Conservation (phyloP, 164 flowering plant genomes). For the Litsea cubeba region DNA sequence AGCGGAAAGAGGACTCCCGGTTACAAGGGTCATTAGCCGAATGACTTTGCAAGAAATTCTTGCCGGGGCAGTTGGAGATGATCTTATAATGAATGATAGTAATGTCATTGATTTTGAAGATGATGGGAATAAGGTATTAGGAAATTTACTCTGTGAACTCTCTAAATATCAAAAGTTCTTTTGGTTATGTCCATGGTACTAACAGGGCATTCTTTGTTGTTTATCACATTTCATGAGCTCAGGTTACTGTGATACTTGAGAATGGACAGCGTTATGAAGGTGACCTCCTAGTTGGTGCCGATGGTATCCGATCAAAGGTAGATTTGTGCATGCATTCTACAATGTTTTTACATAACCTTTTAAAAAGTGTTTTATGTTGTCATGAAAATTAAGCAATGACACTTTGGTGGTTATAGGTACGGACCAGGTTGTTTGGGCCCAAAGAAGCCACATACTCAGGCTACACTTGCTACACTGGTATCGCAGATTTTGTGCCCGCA, state of each 20-base stretch:
- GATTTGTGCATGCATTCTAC: neutral
- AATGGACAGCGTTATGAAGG: conserved; percentile 78
- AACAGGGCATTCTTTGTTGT: neutral
- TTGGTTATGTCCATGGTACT: neutral
- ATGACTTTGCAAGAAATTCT: conserved; percentile 85
- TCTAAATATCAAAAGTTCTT: neutral
- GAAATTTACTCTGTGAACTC: neutral
- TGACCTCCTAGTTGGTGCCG: conserved; percentile 92
- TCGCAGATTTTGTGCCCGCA: conserved; percentile 93
- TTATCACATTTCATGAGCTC: conserved; percentile 7
- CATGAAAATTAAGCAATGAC: neutral
- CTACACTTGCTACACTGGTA: conserved; percentile 95
- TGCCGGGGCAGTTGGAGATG: conserved; percentile 80
- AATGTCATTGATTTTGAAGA: conserved; percentile 78
- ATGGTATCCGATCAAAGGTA: conserved; percentile 99
- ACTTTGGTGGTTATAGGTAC: conserved; percentile 46
- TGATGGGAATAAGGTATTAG: conserved; percentile 66
- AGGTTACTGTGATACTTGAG: conserved; percentile 82
- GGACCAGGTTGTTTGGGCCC: conserved; percentile 74
- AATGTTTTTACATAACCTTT: neutral
- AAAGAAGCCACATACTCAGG: conserved; percentile 70
- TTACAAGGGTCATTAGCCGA: conserved; percentile 89
- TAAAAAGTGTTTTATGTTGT: neutral
- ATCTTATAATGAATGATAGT: conserved; percentile 64
- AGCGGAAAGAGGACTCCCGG: conserved; percentile 84